phyloP scores from a whole-genome alignment of 2,329 filamentous ascomycete species.

The Apiospora koreana region DNA sequence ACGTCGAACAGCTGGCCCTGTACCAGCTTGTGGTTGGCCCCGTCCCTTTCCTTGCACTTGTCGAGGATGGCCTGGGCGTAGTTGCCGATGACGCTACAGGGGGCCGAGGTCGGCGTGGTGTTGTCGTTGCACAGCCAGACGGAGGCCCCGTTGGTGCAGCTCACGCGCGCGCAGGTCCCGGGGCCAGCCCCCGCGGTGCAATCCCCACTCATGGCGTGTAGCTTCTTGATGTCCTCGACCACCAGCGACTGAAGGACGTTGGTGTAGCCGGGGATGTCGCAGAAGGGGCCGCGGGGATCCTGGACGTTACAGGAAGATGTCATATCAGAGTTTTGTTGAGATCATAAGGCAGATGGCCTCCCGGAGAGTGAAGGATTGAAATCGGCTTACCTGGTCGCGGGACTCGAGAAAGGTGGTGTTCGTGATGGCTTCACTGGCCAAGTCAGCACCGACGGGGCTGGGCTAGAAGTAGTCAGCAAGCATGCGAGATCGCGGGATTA shows the following conservation, averaged over 20 bases:
- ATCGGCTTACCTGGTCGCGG: not conserved
- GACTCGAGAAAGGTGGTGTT: not conserved
- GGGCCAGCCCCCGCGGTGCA: slow-evolving; percentile 10
- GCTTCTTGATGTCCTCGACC: not conserved
- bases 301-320: not conserved
- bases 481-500: too few species aligned
- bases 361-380: too few species aligned
- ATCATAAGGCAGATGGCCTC: too few species aligned
- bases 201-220: not conserved
- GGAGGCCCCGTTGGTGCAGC: not conserved
- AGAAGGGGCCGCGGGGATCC: not conserved
- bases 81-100: not conserved
- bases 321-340: not conserved
- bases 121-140: not conserved
- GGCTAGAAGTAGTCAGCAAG: not conserved
- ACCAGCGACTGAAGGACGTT: not conserved
- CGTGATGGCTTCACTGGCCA: not conserved
- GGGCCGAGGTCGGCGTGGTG: not conserved
- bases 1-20: not conserved
- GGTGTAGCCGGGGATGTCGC: not conserved
- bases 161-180: not conserved
- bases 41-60: not conserved
- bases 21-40: not conserved
- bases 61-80: not conserved
- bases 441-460: not conserved